Conservation (phyloP, 2,329 filamentous ascomycete genomes). For the Trichoderma guizhouense region DNA sequence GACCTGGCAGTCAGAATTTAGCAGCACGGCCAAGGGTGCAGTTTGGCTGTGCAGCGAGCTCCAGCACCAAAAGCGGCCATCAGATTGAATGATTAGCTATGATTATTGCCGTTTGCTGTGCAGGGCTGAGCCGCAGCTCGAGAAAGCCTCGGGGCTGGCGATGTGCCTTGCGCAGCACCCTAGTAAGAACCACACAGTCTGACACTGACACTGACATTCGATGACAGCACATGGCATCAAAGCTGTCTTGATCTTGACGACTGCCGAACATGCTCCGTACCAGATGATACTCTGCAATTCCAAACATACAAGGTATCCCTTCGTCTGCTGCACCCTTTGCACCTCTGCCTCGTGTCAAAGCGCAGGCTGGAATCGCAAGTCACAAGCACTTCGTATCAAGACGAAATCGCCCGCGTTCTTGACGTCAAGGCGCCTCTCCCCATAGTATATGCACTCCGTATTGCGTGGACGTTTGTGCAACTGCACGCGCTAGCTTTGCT, state of each 20-base stretch:
- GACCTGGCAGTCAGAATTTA: constrained; percentile 15
- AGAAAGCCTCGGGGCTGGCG: constrained; percentile 8
- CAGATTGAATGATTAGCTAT: not conserved
- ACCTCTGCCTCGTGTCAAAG: not conserved
- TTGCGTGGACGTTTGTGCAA: not conserved
- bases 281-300: not conserved
- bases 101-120: not conserved
- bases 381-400: not conserved
- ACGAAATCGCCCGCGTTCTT: not conserved
- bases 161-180: constrained; percentile 7
- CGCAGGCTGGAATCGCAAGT: not conserved
- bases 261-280: not conserved
- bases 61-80: not conserved
- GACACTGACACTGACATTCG: not conserved
- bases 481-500: not conserved
- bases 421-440: constrained; percentile 5
- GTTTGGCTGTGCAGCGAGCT: constrained; percentile 5
- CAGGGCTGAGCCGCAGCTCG: constrained; percentile 10
- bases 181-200: constrained; percentile 3
- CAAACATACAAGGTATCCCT: not conserved
- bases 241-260: too few relatives aligned
- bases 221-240: not conserved
- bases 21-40: constrained; percentile 7
- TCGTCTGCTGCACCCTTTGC: not conserved
- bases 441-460: constrained; percentile 1